Percentiles rank a stretch among this genome's conserved stretches.
These are phyloP conservation scores for Pichia sp. DNA, from an alignment of 1,139 yeast species.

Conservation along the genomic window DNA sequence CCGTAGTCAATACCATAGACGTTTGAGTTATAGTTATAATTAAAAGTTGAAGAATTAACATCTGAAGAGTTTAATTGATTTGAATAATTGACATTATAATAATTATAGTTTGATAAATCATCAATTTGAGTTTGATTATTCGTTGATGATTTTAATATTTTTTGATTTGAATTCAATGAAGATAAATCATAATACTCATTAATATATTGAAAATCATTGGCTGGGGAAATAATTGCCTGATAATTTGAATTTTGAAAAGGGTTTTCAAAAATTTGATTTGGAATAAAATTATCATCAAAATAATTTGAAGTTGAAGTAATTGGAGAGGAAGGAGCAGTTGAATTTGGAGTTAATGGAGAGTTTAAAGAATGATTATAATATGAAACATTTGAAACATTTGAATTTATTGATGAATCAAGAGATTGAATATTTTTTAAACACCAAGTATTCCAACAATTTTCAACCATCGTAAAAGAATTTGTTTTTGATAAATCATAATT, in stretches of 20 bases:
- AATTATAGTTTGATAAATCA: conserved; percentile 1
- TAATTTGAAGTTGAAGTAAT: conserved; percentile 8
- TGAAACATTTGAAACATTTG: neutral
- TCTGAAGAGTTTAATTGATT: neutral
- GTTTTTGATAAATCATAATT: conserved; percentile 41
- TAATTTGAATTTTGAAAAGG: conserved; percentile 20
- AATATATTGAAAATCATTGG: conserved; percentile 1
- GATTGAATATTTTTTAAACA: conserved; percentile 24
- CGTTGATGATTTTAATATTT: no score
- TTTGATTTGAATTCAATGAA: no score
- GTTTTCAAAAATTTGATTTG: conserved; percentile 23
- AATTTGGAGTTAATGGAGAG: conserved; percentile 1
- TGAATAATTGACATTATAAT: neutral
- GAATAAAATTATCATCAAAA: conserved; percentile 1
- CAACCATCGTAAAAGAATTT: conserved; percentile 27
- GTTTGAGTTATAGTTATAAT: neutral
- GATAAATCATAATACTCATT: neutral
- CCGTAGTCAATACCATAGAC: neutral
- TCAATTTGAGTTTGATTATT: no score
- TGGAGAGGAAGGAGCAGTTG: conserved; percentile 13
- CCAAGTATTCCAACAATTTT: conserved; percentile 33
- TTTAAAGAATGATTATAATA: neutral
- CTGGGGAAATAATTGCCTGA: conserved; percentile 7
- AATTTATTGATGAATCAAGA: neutral
- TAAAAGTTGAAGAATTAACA: neutral